Base-by-base conservation (phyloP, 805 yeast genomes). In the Clavispora carvajalis region DNA sequence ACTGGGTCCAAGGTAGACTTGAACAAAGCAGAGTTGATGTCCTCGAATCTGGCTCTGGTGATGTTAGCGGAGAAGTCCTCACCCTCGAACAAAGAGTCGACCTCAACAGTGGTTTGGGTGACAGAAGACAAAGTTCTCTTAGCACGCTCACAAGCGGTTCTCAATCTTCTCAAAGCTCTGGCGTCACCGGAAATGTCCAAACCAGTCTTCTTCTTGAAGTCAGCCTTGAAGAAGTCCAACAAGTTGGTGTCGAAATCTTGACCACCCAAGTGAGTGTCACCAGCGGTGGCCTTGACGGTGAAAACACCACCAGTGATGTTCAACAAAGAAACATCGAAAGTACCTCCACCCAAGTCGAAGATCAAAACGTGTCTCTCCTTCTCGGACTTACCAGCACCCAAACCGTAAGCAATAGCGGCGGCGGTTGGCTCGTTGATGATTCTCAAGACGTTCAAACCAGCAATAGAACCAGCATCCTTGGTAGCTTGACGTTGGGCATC, bases 201-300 rank as follows among this genome's bases (percentile, higher is more conserved):
- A 58, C 77, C 77, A 65, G 89, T 81, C 76, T 91, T 91, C 82
- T 93, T 86, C 79, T 90, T 88, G 76, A 89, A 89, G 66, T 90
- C 97, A 71, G 84, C 85, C 61, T 80, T 77, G 63, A 90, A 85
- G 70, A 87, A 93, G 69, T 82, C 82, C 50, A 88, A 90, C 60
- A 88, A 83, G 68, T 88, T 80, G 74, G 77, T 80, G 71, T 88
- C 96, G 57, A 88, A 88, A 72, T 88, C 96, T 74, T 88, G 95
- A 79, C 96, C 96, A 78, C 96, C 96, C 70, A 88, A 79, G 67
- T 88, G 96, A 48, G 96, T 88, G 66, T 88, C 95, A 83, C 96
- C 96, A 47, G 95, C 88, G 48, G 96, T 69, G 46, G 74, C 55
- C 64, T 69, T 69, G 44, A 69, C 74, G 63, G 69, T 73, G 54